phyloP scores from a whole-genome alignment of 306 rosid genomes.

The Prunus persica region Prunus_persica_NCBIv2 NC_034016.1:21513501-21514000 shows the following conservation, averaged over 20 bases:
- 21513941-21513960: slow-evolving; percentile 58
- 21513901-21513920: slow-evolving; percentile 69
- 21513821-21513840: slow-evolving; percentile 88
- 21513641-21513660: slow-evolving; percentile 72
- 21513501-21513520: slow-evolving; percentile 87
- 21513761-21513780: slow-evolving; percentile 12
- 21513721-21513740: slow-evolving; percentile 19
- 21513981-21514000: slow-evolving; percentile 42
- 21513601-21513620: slow-evolving; percentile 56
- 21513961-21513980: slow-evolving; percentile 90
- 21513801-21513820: slow-evolving; percentile 94
- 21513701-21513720: slow-evolving; percentile 36
- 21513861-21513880: slow-evolving; percentile 87
- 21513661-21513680: slow-evolving; percentile 91
- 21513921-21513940: slow-evolving; percentile 61
- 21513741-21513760: slow-evolving; percentile 12
- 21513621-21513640: slow-evolving; percentile 47
- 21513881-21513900: slow-evolving; percentile 86
- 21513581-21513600: slow-evolving; percentile 86
- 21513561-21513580: slow-evolving; percentile 75
- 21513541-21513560: slow-evolving; percentile 93
- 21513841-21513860: slow-evolving; percentile 86
- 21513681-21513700: slow-evolving; percentile 90
- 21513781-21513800: slow-evolving; percentile 31
- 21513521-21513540: slow-evolving; percentile 86